Evolutionary conservation across 257 asterid species (phyloP).

Genomic region (Petunia secreta): DNA sequence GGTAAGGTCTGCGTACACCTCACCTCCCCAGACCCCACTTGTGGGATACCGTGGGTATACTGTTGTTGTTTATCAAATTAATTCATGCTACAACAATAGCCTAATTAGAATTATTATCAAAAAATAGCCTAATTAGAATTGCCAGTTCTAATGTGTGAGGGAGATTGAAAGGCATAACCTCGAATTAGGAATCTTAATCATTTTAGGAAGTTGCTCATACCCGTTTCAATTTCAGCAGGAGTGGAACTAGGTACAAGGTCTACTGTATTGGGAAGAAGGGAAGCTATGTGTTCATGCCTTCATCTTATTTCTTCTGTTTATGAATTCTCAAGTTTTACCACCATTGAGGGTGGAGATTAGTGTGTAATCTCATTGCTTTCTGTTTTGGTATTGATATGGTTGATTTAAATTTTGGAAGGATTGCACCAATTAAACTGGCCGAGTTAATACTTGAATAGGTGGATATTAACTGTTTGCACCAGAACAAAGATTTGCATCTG

Average conservation of each 20-base stretch:
- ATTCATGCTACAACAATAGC: background rate
- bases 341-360: background rate
- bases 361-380: slow-evolving; percentile 11
- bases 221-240: background rate
- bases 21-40: no score
- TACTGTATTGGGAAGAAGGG: slow-evolving; percentile 5
- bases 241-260: background rate
- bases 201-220: background rate
- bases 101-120: background rate
- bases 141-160: slow-evolving; percentile 6
- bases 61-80: background rate
- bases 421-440: background rate
- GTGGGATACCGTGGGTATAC: no score
- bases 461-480: slow-evolving; percentile 4
- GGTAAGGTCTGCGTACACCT: no score
- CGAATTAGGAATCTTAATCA: background rate
- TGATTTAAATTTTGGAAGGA: background rate
- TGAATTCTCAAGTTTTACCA: slow-evolving; percentile 1
- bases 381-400: background rate
- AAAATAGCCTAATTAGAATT: background rate
- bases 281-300: background rate
- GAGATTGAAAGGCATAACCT: background rate
- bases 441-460: slow-evolving; percentile 5
- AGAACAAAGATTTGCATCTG: background rate
- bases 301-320: background rate